These are phyloP conservation scores for Sporisorium sorghi DNA, from an alignment of 1,284 basidiomycete genomes.

Conservation along the genomic window DNA sequence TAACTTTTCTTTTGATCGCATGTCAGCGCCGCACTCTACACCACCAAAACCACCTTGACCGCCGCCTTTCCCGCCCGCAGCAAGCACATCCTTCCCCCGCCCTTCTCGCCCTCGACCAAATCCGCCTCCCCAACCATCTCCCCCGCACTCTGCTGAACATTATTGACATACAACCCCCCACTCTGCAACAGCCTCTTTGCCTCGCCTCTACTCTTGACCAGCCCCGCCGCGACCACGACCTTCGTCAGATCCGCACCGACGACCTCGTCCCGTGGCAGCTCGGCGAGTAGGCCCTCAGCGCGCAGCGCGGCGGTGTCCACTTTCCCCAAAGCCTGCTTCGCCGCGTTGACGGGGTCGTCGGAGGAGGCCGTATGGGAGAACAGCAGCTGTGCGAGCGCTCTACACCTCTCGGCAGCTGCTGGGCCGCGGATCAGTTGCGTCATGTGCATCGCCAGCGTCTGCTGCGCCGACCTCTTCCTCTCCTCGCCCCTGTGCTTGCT, in stretches of 20 bases:
- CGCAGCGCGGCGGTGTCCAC: neutral
- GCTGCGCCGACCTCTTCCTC: constrained; percentile 79
- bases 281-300: constrained; percentile 1
- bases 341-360: constrained; percentile 63
- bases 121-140: neutral
- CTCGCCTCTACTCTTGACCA: constrained; percentile 34
- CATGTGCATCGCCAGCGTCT: constrained; percentile 84
- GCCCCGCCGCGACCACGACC: neutral
- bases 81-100: constrained; percentile 4
- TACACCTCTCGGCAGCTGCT: constrained; percentile 70
- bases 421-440: constrained; percentile 77
- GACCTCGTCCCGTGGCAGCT: constrained; percentile 6
- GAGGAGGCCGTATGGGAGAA: constrained; percentile 69
- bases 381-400: constrained; percentile 75
- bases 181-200: constrained; percentile 26
- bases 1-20: neutral
- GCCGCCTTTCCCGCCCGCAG: constrained; percentile 26
- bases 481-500: constrained; percentile 75
- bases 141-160: constrained; percentile 1
- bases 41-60: constrained; percentile 14
- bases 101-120: constrained; percentile 2
- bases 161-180: constrained; percentile 44
- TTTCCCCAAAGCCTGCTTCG: constrained; percentile 56
- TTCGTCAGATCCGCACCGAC: constrained; percentile 13
- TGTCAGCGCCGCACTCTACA: neutral